Evolutionary conservation across 2,329 filamentous ascomycete genomes (phyloP), one percentile per base, ranked within the genome.

Genomic region (Diplodia scrobiculata): DNA sequence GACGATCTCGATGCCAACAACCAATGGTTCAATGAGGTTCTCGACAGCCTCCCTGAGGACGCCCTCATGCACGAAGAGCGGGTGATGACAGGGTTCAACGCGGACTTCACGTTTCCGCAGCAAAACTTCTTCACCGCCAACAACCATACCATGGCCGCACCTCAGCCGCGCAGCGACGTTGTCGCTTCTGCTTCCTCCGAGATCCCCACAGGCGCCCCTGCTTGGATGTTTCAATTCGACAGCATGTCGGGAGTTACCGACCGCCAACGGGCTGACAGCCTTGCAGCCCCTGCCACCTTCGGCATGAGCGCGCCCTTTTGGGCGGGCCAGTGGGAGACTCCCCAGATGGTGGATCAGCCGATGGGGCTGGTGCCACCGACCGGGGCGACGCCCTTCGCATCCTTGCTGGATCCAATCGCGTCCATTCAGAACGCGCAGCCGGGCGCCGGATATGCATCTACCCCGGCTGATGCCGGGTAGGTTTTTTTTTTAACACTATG

Each of bases 401-500:
- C 2, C 27, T 5, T 17, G 14, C 21, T 9, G 50, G 25, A 25
- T 9, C 10, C 50, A 17, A 17, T 29, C 13, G 14, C 25, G 25
- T 27, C 50, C 25, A 27, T 9, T 17, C 50, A 52, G 3, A 3
- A 11, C 4, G 21, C 19, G 21, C 19, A 50, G 47, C 19, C 21
- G 9, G 47, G 47, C 11, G 9, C 19, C 47, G 13, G 10, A 50
- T 25, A 0, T 50, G 19, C 47, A 50, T 27, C 47, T 50, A 50
- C 21, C 47, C 47, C 19, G 47, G 47, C 47, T 3, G 19, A 14
- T 25, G 27, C 27, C 50, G 14, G 50, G 50, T 52, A 52, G 27
- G 50, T 52, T 45, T 38, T 58, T 58, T 55, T 58, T 45, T 58
- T 29, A 25, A 55, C 32, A 55, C 32, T 38, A 25, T 38, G 34